Evolutionary conservation across 2,329 filamentous ascomycete species (phyloP), one percentile per base, ranked within the genome.

Genomic region (Ophiostoma pallidulum): DNA sequence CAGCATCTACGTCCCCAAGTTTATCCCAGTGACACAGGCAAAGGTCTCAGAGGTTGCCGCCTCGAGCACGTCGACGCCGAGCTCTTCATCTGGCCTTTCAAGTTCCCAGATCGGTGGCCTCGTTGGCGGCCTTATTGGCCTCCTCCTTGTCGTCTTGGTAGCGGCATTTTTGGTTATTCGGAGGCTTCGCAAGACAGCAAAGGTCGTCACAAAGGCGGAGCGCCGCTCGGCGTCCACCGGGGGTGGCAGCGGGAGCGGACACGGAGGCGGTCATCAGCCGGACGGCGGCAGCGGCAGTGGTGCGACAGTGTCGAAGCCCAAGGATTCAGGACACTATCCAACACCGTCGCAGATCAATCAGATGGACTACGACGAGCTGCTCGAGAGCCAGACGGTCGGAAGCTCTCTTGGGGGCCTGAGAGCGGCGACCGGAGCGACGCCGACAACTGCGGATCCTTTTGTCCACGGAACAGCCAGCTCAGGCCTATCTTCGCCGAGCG

Each of bases 71-170:
- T 33, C 49, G 10, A 51, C 51, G 3, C 32, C 54, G 9, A 20
- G 20, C 18, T 53, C 53, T 16, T 54, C 56, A 18, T 53, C 52
- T 8, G 57, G 62, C 37, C 60, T 74, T 19, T 65, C 66, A 20
- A 57, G 55, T 0, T 64, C 59, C 1, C 63, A 70, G 22, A 61
- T 80, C 3, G 75, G 70, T 3, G 77, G 76, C 2, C 75, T 79
- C 19, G 66, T 79, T 29, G 72, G 67, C 2, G 75, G 73, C 1
- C 70, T 69, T 12, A 61, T 74, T 3, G 66, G 64, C 0, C 57
- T 79, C 10, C 60, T 80, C 2, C 47, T 74, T 1, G 61, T 71
- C 22, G 64, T 78, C 10, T 33, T 78, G 6, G 60, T 66, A 3
- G 67, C 67, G 0, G 64, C 73, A 2, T 71, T 65, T 50, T 60